Conservation (phyloP, 345 rosid genomes). For the Rhodamnia argentea region DNA sequence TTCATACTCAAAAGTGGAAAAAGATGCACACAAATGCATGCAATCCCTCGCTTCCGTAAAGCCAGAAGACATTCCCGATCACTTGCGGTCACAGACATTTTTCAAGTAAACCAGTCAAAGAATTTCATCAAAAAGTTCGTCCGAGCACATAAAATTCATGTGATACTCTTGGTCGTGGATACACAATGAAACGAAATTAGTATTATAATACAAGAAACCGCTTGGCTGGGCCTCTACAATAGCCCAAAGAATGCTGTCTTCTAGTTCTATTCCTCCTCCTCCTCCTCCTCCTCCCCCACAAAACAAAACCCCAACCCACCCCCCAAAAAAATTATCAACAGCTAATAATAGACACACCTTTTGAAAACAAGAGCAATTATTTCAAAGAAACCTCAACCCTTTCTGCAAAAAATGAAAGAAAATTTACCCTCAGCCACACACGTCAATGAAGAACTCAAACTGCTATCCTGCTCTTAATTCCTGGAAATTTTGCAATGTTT, state of each 20-base stretch:
- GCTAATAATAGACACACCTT: not conserved
- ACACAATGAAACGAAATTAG: not conserved
- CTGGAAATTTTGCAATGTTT: not conserved
- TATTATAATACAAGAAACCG: not conserved
- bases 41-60: not conserved
- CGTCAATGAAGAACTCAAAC: not conserved
- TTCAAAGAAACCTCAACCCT: not conserved
- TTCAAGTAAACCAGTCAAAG: not conserved
- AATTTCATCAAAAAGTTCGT: not conserved
- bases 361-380: not conserved
- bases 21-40: not conserved
- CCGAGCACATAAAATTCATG: not conserved
- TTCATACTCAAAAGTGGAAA: not conserved
- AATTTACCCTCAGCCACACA: not conserved
- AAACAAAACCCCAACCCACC: too few relatives aligned
- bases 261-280: not conserved
- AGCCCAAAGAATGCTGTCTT: constrained; percentile 1
- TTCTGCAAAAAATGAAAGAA: not conserved
- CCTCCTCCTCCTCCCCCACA: not conserved
- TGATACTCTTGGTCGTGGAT: not conserved
- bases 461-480: not conserved
- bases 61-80: not conserved
- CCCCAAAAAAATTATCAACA: not conserved
- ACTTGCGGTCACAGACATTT: not conserved
- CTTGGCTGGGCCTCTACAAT: constrained; percentile 3